Evolutionary conservation across 257 asterid genomes (phyloP), one percentile per base, ranked within the genome.

Genomic region (Phtheirospermum japonicum): DNA sequence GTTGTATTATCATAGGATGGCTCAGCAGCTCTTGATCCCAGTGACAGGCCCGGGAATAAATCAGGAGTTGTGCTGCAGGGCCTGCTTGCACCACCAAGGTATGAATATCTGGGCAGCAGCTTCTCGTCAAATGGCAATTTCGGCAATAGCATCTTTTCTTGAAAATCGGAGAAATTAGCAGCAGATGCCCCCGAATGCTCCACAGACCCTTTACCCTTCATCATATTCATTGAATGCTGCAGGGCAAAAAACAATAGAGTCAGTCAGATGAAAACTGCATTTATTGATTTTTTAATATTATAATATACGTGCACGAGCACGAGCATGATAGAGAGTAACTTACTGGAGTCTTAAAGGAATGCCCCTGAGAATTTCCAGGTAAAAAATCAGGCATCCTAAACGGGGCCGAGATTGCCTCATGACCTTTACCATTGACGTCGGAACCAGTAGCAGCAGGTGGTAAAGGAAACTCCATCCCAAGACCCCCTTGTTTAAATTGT

Each of bases 91-190:
- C 82, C 57, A 2, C 82, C 59, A 2, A 83, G 79, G 63, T 79
- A 78, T 16, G 95, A 71, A 68, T 82, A 82, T 78, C 87, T 83
- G 3, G 90, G 86, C 26, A 90, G 75, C 72, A 85, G 63, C 73
- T 73, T 87, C 32, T 89, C 92, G 51, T 81, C 94, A 45, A 87
- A 72, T 26, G 96, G 92, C 11, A 87, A 70, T 72, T 84, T 85
- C 59, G 92, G 95, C 64, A 93, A 72, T 26, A 75, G 56, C 78
- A 79, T 69, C 71, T 81, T 87, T 65, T 83, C 99, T 71, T 77
- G 94, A 69, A 87, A 82, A 57, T 77, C 89, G 52, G 95, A 70
- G 36, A 73, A 79, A 52, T 80, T 75, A 37, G 67, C 68, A 51
- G 82, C 66, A 18, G 84, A 61, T 53, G 71, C 80, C 66, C 79